phyloP scores from a whole-genome alignment of 225 moss, liverwort and hornwort species.

The Sphagnum tenellum region DNA sequence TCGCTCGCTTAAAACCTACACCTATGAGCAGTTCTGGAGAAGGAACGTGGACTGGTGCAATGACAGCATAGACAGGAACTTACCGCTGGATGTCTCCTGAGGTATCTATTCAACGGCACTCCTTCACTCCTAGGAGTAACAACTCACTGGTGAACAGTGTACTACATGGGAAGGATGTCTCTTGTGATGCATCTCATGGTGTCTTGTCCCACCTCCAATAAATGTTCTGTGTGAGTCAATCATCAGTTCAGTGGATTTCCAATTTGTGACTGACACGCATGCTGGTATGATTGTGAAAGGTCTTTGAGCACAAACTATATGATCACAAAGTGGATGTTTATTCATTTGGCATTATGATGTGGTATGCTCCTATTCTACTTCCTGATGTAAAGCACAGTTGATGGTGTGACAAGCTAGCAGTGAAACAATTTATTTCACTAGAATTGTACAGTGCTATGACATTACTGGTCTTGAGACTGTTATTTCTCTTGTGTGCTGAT shows the following conservation, averaged over 20 bases:
- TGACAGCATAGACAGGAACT: constrained; percentile 99
- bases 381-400: neutral
- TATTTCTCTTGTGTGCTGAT: neutral
- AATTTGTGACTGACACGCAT: no score
- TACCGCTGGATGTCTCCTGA: constrained; percentile 99
- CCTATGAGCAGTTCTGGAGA: constrained; percentile 36
- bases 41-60: constrained; percentile 53
- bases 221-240: no score
- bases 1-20: constrained; percentile 85
- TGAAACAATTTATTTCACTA: neutral
- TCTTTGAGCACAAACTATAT: constrained; percentile 88
- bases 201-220: no score
- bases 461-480: neutral
- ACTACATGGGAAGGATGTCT: no score
- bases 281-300: constrained; percentile 29
- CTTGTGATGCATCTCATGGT: no score
- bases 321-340: constrained; percentile 93
- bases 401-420: neutral
- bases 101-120: constrained; percentile 18
- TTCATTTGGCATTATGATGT: constrained; percentile 94
- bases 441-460: neutral
- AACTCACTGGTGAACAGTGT: no score
- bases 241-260: no score
- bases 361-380: constrained; percentile 20
- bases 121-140: no score